phyloP scores from a whole-genome alignment of 148 eudicot species.

The Rhododendron molle region DNA sequence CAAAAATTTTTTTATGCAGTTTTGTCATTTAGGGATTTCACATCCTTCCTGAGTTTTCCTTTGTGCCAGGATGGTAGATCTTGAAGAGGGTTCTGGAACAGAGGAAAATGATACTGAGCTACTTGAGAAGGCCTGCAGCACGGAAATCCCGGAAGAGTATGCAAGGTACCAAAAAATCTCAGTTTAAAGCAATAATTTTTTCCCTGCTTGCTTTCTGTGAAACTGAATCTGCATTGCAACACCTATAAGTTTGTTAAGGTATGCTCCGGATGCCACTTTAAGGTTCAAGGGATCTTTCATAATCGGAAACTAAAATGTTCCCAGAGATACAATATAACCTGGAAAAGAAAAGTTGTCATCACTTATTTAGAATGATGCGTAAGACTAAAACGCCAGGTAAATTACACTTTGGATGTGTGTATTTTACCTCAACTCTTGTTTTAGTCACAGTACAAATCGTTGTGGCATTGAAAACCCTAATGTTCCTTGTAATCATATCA shows the following conservation, averaged over 20 bases:
- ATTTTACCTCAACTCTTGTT: not conserved
- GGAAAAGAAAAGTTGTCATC: not conserved
- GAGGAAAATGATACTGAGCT: constrained; percentile 61
- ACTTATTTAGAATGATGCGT: not conserved
- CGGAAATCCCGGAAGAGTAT: constrained; percentile 21
- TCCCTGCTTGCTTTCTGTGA: not conserved
- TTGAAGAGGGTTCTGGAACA: constrained; percentile 81
- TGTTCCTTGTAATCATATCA: not conserved
- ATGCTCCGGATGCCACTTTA: not conserved
- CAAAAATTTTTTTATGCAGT: not conserved
- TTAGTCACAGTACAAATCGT: not conserved
- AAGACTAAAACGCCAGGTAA: not conserved
- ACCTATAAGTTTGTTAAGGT: not conserved
- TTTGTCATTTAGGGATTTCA: not conserved
- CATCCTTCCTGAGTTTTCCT: not conserved
- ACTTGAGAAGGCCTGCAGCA: constrained; percentile 37
- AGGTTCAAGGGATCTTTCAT: not conserved
- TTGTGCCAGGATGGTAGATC: constrained; percentile 61
- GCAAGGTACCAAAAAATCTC: constrained; percentile 32
- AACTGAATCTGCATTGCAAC: not conserved
- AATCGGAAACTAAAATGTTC: not conserved
- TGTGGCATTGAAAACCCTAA: not conserved
- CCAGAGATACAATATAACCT: not conserved
- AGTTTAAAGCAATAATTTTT: not conserved
- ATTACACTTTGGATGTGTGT: not conserved